Percentiles rank a stretch among this genome's conserved stretches.
Evolutionary conservation across 192 early-diverging fungal genomes (phyloP).

Genomic region (Backusella luteola): DNA sequence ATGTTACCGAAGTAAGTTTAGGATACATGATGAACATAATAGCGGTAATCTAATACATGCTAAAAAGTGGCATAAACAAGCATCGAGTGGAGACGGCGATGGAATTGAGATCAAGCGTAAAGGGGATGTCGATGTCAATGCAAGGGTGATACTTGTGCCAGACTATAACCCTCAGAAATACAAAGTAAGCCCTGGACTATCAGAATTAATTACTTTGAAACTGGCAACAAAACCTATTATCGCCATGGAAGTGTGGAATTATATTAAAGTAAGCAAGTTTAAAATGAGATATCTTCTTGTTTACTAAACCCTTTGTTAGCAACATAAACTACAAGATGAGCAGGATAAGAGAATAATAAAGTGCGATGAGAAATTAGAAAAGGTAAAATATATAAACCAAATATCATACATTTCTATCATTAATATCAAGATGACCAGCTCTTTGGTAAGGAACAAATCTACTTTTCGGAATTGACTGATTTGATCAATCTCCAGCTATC

Average conservation of each 20-base stretch:
- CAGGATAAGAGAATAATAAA: slow-evolving; percentile 88
- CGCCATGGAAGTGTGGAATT: slow-evolving; percentile 92
- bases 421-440: slow-evolving; percentile 42
- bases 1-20: slow-evolving; percentile 51
- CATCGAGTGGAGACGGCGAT: slow-evolving; percentile 58
- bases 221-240: slow-evolving; percentile 71
- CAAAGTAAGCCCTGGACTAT: slow-evolving; percentile 73
- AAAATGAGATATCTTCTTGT: neutral
- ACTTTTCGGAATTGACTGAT: slow-evolving; percentile 82
- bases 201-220: slow-evolving; percentile 75
- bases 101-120: slow-evolving; percentile 93
- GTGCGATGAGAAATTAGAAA: slow-evolving; percentile 71
- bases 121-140: slow-evolving; percentile 81
- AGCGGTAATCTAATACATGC: too few relatives aligned
- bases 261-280: slow-evolving; percentile 71
- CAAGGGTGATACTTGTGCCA: slow-evolving; percentile 76
- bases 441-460: slow-evolving; percentile 62
- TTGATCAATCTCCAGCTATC: slow-evolving; percentile 71
- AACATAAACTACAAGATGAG: slow-evolving; percentile 84
- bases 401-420: neutral
- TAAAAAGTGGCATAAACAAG: slow-evolving; percentile 51
- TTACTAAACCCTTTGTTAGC: slow-evolving; percentile 29
- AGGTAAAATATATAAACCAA: slow-evolving; percentile 47
- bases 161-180: slow-evolving; percentile 80
- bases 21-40: neutral